phyloP scores from a whole-genome alignment of 441 rosid species.

The Jatropha multifida region DNA sequence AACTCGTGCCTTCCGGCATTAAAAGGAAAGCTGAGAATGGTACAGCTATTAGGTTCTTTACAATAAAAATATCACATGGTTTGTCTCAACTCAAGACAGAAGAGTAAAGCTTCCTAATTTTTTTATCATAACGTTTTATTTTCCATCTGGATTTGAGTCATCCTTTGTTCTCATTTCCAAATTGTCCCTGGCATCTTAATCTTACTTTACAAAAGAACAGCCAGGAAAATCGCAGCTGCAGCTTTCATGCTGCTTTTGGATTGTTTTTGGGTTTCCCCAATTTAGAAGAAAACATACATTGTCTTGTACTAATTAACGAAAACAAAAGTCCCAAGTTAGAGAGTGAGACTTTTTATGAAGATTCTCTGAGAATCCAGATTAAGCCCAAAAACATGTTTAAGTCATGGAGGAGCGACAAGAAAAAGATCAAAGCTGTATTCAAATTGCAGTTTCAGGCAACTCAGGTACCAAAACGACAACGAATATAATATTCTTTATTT shows the following conservation, averaged over 20 bases:
- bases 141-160: constrained; percentile 20
- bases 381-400: constrained; percentile 53
- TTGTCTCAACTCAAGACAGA: background rate
- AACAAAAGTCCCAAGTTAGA: constrained; percentile 19
- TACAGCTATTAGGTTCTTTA: constrained; percentile 23
- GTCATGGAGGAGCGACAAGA: constrained; percentile 83
- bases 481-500: background rate
- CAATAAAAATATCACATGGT: constrained; percentile 21
- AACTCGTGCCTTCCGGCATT: constrained; percentile 50
- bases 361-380: constrained; percentile 28
- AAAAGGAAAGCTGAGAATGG: constrained; percentile 33
- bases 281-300: constrained; percentile 20
- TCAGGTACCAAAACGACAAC: constrained; percentile 47
- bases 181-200: constrained; percentile 11
- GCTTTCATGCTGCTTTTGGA: constrained; percentile 30
- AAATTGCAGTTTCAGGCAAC: constrained; percentile 81
- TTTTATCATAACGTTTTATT: constrained; percentile 22
- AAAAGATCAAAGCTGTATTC: constrained; percentile 72
- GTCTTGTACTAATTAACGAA: constrained; percentile 24
- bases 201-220: constrained; percentile 24
- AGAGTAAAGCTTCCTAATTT: constrained; percentile 15
- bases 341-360: constrained; percentile 28
- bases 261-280: constrained; percentile 16
- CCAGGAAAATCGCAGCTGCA: constrained; percentile 33
- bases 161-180: constrained; percentile 10